Conservation (phyloP, 192 early-diverging fungal species). For the Lunasporangiospora selenospora region DNA sequence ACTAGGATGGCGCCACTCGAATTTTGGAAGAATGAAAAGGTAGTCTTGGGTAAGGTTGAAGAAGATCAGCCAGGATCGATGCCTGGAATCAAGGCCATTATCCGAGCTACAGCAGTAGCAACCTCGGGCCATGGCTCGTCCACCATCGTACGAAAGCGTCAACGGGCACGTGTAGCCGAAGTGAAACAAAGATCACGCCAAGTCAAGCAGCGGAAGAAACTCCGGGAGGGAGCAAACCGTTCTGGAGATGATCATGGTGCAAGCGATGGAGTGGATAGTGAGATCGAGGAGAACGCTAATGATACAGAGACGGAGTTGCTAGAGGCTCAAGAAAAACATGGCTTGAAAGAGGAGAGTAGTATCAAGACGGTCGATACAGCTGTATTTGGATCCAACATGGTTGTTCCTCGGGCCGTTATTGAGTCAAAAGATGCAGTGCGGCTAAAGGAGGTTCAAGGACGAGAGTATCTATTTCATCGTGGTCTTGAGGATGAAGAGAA, state of each 20-base stretch:
- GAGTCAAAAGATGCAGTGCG: neutral
- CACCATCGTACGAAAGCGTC: too few relatives aligned
- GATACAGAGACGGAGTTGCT: too few relatives aligned
- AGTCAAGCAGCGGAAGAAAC: too few relatives aligned
- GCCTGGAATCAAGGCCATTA: conserved; percentile 22
- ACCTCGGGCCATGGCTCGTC: too few relatives aligned
- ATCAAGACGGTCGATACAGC: neutral
- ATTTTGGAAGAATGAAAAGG: conserved; percentile 31
- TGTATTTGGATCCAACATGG: neutral
- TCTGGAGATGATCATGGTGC: too few relatives aligned
- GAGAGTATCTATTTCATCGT: conserved; percentile 26
- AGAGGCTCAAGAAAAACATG: too few relatives aligned
- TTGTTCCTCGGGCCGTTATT: conserved; percentile 4
- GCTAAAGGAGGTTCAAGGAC: conserved; percentile 7
- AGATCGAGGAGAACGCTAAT: too few relatives aligned
- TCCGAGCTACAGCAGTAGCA: conserved; percentile 4
- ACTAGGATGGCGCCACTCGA: conserved; percentile 13
- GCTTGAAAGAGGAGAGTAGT: too few relatives aligned
- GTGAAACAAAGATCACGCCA: too few relatives aligned
- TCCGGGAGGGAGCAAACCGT: too few relatives aligned
- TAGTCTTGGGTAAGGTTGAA: conserved; percentile 4
- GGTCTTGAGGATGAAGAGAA: conserved; percentile 19
- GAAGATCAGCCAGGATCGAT: neutral
- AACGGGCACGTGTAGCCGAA: too few relatives aligned
- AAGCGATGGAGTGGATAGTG: too few relatives aligned